These are phyloP conservation scores for Penicillium sp. DNA, from an alignment of 2,329 filamentous ascomycete genomes.

Conservation along the genomic window DNA sequence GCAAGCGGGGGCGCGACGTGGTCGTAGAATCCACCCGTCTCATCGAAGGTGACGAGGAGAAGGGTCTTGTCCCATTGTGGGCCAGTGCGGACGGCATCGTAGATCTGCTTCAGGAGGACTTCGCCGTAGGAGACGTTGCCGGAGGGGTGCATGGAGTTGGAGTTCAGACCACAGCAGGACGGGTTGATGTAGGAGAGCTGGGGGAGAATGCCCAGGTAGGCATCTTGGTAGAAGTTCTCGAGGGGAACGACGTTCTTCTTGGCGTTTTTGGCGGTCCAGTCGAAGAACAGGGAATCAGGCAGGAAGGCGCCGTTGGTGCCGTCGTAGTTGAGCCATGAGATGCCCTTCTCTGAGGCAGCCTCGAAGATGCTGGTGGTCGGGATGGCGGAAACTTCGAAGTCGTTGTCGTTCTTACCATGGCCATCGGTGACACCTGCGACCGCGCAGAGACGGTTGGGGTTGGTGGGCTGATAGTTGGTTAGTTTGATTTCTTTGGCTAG, in stretches of 20 bases:
- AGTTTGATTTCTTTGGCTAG: neutral
- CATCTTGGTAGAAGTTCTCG: conserved; percentile 35
- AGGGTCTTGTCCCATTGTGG: conserved; percentile 39
- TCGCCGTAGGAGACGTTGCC: conserved; percentile 38
- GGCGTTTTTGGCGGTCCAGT: conserved; percentile 29
- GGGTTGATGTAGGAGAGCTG: conserved; percentile 37
- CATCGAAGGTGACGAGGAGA: conserved; percentile 36
- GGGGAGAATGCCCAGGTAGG: conserved; percentile 29
- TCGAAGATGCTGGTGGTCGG: conserved; percentile 41
- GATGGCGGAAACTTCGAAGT: conserved; percentile 28
- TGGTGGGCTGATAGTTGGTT: conserved; percentile 34
- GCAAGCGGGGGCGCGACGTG: conserved; percentile 36
- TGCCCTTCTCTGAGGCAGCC: conserved; percentile 26
- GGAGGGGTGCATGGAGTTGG: conserved; percentile 29
- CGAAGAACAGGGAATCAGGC: conserved; percentile 30
- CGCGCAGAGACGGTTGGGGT: conserved; percentile 42
- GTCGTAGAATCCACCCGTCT: conserved; percentile 40
- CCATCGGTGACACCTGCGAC: conserved; percentile 28
- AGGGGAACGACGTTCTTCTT: conserved; percentile 28
- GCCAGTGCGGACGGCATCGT: conserved; percentile 35
- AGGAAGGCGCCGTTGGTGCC: conserved; percentile 30
- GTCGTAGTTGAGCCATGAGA: conserved; percentile 35
- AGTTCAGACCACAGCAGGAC: conserved; percentile 36
- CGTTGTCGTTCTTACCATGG: conserved; percentile 29
- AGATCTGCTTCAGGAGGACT: conserved; percentile 38